A percentile compares a stretch with the other conserved stretches of the same genome.
Evolutionary conservation across 2,329 filamentous ascomycete genomes (phyloP).

Genomic region (Aspergillus proliferans): DNA sequence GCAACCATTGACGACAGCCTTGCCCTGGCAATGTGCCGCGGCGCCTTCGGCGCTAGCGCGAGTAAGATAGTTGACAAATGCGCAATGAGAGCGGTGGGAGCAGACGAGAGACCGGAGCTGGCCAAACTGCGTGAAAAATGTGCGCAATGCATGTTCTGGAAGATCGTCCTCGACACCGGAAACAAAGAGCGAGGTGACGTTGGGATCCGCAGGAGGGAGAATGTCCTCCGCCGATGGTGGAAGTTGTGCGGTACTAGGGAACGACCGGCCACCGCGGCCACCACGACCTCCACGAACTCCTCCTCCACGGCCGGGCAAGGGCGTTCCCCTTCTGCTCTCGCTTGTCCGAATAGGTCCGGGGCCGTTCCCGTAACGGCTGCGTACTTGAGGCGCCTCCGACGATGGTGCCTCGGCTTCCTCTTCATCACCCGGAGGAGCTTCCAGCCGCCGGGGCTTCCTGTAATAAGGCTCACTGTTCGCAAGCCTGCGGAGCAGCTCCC

Average conservation of each 20-base stretch:
- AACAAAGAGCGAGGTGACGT: conserved; percentile 87
- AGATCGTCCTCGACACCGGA: conserved; percentile 95
- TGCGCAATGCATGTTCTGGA: conserved; percentile 82
- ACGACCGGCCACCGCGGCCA: conserved; percentile 50
- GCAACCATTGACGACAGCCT: conserved; percentile 83
- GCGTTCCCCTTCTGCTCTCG: conserved; percentile 42
- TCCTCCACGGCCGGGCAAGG: conserved; percentile 41
- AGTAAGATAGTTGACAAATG: conserved; percentile 89
- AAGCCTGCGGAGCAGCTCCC: conserved; percentile 75
- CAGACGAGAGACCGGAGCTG: conserved; percentile 90
- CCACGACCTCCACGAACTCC: conserved; percentile 43
- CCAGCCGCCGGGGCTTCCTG: conserved; percentile 73
- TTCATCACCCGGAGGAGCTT: conserved; percentile 44
- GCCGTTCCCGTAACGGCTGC: conserved; percentile 37
- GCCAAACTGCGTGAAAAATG: conserved; percentile 83
- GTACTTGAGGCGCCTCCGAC: conserved; percentile 37
- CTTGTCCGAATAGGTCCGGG: conserved; percentile 70
- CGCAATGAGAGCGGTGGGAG: conserved; percentile 94
- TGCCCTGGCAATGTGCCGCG: conserved; percentile 76
- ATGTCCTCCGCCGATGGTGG: conserved; percentile 82
- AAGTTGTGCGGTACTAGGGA: conserved; percentile 65
- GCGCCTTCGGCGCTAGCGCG: conserved; percentile 80
- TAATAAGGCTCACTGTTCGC: conserved; percentile 95
- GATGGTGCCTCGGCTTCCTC: conserved; percentile 34
- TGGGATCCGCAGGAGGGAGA: conserved; percentile 72